Percentiles rank a stretch among this genome's conserved stretches.
Conservation (phyloP, 2,329 filamentous ascomycete genomes). For the Chaetomiaceae sp. region DNA sequence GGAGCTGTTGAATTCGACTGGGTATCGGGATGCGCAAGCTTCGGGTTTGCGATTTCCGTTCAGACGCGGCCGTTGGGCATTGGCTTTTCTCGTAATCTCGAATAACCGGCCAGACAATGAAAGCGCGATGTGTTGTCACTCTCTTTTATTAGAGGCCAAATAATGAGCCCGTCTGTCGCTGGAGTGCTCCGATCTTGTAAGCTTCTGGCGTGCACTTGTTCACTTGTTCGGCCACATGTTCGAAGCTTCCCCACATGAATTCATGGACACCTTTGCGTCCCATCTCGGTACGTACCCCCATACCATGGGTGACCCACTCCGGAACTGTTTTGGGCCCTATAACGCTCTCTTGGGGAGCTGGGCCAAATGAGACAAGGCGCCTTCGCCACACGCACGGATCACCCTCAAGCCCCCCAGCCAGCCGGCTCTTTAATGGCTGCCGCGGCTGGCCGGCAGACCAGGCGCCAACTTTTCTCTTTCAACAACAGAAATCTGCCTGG, state of each 20-base stretch:
- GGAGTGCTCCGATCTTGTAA: conserved; percentile 2
- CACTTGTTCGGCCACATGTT: conserved; percentile 16
- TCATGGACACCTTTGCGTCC: conserved; percentile 21
- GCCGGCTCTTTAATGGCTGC: conserved; percentile 22
- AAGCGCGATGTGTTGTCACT: not conserved
- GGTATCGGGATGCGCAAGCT: not conserved
- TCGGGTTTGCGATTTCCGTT: not conserved
- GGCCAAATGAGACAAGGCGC: not conserved
- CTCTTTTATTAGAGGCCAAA: not conserved
- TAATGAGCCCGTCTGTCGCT: conserved; percentile 5
- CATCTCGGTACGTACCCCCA: conserved; percentile 4
- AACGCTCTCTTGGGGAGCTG: not conserved
- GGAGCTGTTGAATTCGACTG: not conserved
- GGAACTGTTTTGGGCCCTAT: conserved; percentile 3
- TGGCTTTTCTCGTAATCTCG: not conserved
- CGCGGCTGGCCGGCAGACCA: conserved; percentile 23
- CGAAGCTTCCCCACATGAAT: conserved; percentile 23
- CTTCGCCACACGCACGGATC: conserved; percentile 21
- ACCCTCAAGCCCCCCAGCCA: conserved; percentile 1
- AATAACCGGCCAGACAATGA: not conserved
- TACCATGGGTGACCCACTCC: not conserved
- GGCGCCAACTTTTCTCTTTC: conserved; percentile 28
- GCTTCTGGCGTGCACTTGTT: too few relatives aligned
- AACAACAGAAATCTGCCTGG: conserved; percentile 13
- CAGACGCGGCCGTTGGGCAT: not conserved